Base-by-base conservation (phyloP, 352 stramenopile genomes). In the Phytophthora europaea region DNA sequence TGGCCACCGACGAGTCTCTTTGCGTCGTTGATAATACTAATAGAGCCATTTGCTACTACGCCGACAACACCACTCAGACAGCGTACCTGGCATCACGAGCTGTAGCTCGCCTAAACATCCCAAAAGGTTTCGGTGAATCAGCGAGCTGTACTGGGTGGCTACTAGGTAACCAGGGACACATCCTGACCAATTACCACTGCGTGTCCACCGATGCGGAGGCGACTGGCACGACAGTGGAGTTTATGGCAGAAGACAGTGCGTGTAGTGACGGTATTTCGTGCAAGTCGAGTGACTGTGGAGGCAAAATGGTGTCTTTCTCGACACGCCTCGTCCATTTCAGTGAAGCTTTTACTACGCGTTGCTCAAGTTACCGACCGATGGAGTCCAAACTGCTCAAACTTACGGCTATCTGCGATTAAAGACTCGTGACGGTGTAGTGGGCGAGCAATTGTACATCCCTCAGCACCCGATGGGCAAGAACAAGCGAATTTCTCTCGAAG, bases 121-220 rank as follows among this genome's bases (percentile, higher is more conserved):
- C 63, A 12, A 75, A 72, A 54, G 61, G 56, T 13, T 59, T 26
- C 3, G 64, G 48, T 12, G 65, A 58, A 43, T 64, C 59, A 0
- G 68, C 68, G 3, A 76, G 69, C 9, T 93, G 83, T 55, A 90
- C 83, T 0, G 85, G 83, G 12, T 93, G 81, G 83, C 67, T 93
- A 12, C 50, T 89, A 33, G 85, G 83, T 43, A 83, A 75, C 1
- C 69, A 87, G 31, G 80, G 82, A 2, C 79, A 93, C 43, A 47
- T 93, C 28, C 67, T 93, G 40, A 93, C 83, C 8, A 93, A 93
- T 67, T 72, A 88, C 57, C 85, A 93, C 67, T 93, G 85, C 74
- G 70, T 91, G n/a, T 67, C 76, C 16, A 72, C 62, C 2, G 52
- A 76, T 15, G 53, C 45, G 7, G 76, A 91, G 36, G 83, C 85